Conservation (phyloP, 257 asterid species). For the Rauvolfia tetraphylla region DNA sequence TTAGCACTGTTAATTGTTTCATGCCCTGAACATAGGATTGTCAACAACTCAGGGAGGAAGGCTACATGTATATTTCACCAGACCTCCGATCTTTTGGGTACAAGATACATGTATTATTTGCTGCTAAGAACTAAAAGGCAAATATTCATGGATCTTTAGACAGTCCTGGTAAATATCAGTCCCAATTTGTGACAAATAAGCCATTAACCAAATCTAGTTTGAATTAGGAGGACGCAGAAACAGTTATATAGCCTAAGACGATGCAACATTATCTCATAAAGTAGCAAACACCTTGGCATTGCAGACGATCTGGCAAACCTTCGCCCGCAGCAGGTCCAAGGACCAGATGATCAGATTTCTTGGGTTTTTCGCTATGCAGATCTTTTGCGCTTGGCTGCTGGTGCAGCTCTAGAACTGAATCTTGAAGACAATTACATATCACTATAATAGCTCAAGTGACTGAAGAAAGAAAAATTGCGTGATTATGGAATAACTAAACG, state of each 20-base stretch:
- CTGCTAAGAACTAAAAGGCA: neutral
- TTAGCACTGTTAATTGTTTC: slow-evolving; percentile 13
- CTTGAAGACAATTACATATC: slow-evolving; percentile 5
- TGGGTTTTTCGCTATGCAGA: slow-evolving; percentile 35
- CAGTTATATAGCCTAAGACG: neutral
- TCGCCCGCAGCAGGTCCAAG: slow-evolving; percentile 89
- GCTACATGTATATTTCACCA: neutral
- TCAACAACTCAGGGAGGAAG: neutral
- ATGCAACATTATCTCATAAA: neutral
- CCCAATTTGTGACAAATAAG: neutral
- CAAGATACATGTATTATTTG: neutral
- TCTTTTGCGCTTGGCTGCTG: slow-evolving; percentile 28
- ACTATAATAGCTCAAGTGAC: slow-evolving; percentile 2
- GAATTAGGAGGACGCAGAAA: neutral
- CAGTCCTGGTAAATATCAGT: neutral
- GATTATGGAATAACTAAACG: neutral
- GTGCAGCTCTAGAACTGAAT: slow-evolving; percentile 62
- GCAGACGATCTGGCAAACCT: slow-evolving; percentile 73
- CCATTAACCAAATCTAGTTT: neutral
- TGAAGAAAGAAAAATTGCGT: neutral
- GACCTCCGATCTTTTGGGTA: neutral
- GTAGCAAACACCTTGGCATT: slow-evolving; percentile 58
- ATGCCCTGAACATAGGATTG: slow-evolving; percentile 2
- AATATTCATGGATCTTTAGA: neutral
- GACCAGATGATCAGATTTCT: slow-evolving; percentile 62